Conservation (phyloP, 148 eudicot genomes). For the Rhododendron molle region DNA sequence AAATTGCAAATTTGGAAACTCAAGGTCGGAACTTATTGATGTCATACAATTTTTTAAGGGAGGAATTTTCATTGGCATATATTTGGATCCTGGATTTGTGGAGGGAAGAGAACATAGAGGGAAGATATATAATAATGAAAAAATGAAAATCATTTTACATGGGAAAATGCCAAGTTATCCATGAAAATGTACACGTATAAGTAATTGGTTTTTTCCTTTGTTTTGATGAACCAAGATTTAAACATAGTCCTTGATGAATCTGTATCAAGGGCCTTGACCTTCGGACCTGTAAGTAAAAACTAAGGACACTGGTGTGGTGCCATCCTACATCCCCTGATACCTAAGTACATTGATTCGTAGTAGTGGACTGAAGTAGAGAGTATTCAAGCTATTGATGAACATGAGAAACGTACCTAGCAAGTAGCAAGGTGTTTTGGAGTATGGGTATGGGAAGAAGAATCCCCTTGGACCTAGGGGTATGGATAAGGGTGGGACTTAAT, state of each 20-base stretch:
- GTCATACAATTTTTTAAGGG: neutral
- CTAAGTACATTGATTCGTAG: neutral
- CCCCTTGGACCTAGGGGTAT: neutral
- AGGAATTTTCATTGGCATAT: neutral
- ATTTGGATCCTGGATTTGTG: neutral
- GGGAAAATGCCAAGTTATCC: neutral
- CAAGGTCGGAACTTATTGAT: neutral
- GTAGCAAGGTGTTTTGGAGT: neutral
- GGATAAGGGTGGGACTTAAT: neutral
- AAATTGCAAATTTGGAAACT: neutral
- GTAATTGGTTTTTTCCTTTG: neutral
- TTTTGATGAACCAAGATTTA: neutral
- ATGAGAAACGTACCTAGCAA: neutral
- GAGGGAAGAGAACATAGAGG: neutral
- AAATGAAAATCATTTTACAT: neutral
- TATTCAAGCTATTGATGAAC: neutral
- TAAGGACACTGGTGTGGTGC: neutral
- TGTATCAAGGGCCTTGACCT: neutral
- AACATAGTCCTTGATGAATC: neutral
- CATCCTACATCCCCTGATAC: neutral
- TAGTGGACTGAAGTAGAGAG: neutral
- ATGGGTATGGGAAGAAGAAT: neutral
- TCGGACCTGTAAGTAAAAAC: neutral
- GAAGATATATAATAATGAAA: neutral
- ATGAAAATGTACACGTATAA: neutral